Evolutionary conservation across 2,329 filamentous ascomycete species (phyloP).

Genomic region (Drechslera avenae): DNA sequence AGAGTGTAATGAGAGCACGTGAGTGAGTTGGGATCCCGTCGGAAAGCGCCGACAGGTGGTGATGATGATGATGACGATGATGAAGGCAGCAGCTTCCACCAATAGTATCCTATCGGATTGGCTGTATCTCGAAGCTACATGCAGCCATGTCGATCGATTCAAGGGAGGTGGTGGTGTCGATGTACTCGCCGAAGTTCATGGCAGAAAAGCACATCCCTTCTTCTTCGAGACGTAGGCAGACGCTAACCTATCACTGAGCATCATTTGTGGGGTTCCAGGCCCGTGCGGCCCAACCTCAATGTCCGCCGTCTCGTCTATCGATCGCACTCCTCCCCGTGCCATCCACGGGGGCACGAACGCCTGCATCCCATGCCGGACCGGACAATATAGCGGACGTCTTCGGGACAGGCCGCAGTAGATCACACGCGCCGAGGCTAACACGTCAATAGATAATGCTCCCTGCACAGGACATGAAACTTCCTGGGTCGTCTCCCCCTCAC

Average conservation of each 20-base stretch:
- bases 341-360: not conserved
- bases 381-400: constrained; percentile 5
- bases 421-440: not conserved
- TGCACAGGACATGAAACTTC: not conserved
- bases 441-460: not conserved
- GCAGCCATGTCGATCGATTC: constrained; percentile 1
- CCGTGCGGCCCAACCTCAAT: not conserved
- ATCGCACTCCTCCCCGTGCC: not conserved
- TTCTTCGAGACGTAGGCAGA: not conserved
- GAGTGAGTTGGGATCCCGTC: not conserved
- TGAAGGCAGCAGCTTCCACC: not conserved
- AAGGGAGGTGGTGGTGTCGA: not conserved
- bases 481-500: constrained; percentile 1
- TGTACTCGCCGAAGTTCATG: constrained; percentile 4
- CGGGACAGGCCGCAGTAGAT: constrained; percentile 9
- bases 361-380: not conserved
- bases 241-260: constrained; percentile 1
- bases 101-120: no score
- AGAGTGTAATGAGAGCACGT: not conserved
- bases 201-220: constrained; percentile 9
- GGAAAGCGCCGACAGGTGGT: not conserved
- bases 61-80: no score
- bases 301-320: constrained; percentile 5
- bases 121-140: no score
- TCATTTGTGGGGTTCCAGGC: not conserved